A percentile compares a stretch with the other conserved stretches of the same genome.
phyloP scores from a whole-genome alignment of 164 flowering plant species.

The Kingdonia uniflora region DNA sequence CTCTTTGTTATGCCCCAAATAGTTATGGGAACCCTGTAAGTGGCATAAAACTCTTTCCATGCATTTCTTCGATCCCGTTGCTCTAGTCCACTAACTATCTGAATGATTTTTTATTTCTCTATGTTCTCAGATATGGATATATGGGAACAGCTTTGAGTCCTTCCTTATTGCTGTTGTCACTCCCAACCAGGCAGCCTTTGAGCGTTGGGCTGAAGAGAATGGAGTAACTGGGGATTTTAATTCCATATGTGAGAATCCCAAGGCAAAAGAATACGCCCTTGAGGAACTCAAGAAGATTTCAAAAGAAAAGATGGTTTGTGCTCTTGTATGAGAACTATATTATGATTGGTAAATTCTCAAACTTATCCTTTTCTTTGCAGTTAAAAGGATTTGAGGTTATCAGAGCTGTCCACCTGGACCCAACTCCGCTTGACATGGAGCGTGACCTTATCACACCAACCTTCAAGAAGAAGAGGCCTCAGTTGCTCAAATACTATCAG shows the following conservation, averaged over 20 bases:
- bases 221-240: constrained; percentile 57
- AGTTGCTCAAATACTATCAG: constrained; percentile 81
- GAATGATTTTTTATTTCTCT: constrained; percentile 4
- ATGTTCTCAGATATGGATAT: constrained; percentile 76
- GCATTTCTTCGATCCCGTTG: too few species aligned
- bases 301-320: constrained; percentile 75
- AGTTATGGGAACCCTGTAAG: too few species aligned
- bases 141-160: constrained; percentile 91
- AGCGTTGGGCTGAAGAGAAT: constrained; percentile 57
- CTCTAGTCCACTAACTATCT: too few species aligned
- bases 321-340: too few species aligned
- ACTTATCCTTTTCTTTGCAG: constrained; percentile 31
- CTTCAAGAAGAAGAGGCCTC: constrained; percentile 97
- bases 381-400: constrained; percentile 91
- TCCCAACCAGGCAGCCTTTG: constrained; percentile 64
- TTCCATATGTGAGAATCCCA: constrained; percentile 64
- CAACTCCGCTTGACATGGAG: constrained; percentile 84
- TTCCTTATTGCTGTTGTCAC: constrained; percentile 81
- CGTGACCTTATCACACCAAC: constrained; percentile 97
- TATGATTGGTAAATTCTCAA: background rate
- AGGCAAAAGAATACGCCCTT: constrained; percentile 62
- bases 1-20: too few species aligned
- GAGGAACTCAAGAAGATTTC: constrained; percentile 70
- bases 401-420: constrained; percentile 85
- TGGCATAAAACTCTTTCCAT: too few species aligned